Percentiles rank a stretch among this genome's conserved stretches.
Conservation (phyloP, 2,329 filamentous ascomycete species). For the Colletotrichum viniferum region DNA sequence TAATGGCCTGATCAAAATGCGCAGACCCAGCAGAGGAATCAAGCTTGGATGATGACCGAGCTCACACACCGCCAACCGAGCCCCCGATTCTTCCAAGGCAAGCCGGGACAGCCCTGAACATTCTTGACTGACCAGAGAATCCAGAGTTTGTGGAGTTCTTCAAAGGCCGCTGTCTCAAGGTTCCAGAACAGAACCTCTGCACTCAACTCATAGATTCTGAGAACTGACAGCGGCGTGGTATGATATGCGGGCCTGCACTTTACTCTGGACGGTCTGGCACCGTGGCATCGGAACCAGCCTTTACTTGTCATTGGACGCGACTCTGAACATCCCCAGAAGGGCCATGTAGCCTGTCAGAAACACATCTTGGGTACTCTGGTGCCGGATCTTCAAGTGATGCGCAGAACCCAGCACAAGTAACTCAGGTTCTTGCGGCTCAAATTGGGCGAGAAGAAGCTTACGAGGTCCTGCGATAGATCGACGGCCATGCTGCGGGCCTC, state of each 20-base stretch:
- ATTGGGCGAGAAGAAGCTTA: not conserved
- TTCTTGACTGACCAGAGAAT: not conserved
- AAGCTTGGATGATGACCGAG: not conserved
- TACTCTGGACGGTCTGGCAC: not conserved
- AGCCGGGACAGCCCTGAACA: not conserved
- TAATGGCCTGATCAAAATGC: not conserved
- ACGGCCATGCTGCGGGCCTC: not conserved
- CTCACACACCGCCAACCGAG: not conserved
- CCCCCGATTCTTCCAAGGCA: not conserved
- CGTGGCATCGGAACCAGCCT: not conserved
- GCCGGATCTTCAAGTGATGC: not conserved
- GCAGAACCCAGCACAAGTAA: not conserved
- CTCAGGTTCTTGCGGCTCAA: not conserved
- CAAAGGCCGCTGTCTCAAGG: not conserved
- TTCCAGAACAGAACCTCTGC: not conserved
- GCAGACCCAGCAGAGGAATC: not conserved
- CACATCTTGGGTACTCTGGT: not conserved
- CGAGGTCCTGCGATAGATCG: not conserved
- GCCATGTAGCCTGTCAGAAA: not conserved
- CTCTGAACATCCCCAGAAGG: not conserved
- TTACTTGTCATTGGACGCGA: not conserved
- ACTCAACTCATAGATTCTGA: not conserved
- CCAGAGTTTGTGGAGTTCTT: not conserved
- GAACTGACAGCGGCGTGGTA: slow-evolving; percentile 6
- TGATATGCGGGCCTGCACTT: not conserved